Percentiles rank a stretch among this genome's conserved stretches.
Conservation (phyloP, 2,329 filamentous ascomycete species). For the Fusarium sp. region DNA sequence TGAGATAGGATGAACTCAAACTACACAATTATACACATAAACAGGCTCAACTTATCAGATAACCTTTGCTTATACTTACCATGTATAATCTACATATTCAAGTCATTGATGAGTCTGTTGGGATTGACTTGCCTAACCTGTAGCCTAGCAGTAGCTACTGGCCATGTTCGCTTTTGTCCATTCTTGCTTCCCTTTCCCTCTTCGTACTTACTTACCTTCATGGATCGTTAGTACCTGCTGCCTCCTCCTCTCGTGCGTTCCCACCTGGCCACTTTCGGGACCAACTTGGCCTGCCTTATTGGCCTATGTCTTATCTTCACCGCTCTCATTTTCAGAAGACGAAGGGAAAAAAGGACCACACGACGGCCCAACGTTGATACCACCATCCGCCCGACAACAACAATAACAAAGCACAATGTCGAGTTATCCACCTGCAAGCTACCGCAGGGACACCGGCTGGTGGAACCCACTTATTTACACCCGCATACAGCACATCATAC, state of each 20-base stretch:
- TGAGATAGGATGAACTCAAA: constrained; percentile 1
- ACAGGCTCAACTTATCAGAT: neutral
- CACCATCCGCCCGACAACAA: constrained; percentile 27
- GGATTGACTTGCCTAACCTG: neutral
- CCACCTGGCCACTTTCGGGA: constrained; percentile 22
- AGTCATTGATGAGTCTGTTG: neutral
- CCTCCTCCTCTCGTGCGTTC: neutral
- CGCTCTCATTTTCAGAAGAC: constrained; percentile 6
- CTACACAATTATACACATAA: neutral
- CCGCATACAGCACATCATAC: constrained; percentile 31
- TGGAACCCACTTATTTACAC: constrained; percentile 20
- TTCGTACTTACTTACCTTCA: neutral
- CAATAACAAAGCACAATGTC: constrained; percentile 18
- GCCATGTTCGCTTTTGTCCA: neutral
- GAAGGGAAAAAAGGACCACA: constrained; percentile 8
- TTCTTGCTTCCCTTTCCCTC: neutral
- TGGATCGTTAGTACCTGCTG: neutral
- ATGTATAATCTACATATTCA: neutral
- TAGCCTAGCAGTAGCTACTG: neutral
- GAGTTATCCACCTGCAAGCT: constrained; percentile 22
- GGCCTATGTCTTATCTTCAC: constrained; percentile 17
- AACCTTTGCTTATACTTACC: neutral
- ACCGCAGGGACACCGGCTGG: constrained; percentile 25
- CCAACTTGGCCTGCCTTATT: constrained; percentile 18
- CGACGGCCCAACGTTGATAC: constrained; percentile 19